A percentile compares a stretch with the other conserved stretches of the same genome.
phyloP scores from a whole-genome alignment of 2,329 filamentous ascomycete genomes.

The Lachnellula subtilissima region DNA sequence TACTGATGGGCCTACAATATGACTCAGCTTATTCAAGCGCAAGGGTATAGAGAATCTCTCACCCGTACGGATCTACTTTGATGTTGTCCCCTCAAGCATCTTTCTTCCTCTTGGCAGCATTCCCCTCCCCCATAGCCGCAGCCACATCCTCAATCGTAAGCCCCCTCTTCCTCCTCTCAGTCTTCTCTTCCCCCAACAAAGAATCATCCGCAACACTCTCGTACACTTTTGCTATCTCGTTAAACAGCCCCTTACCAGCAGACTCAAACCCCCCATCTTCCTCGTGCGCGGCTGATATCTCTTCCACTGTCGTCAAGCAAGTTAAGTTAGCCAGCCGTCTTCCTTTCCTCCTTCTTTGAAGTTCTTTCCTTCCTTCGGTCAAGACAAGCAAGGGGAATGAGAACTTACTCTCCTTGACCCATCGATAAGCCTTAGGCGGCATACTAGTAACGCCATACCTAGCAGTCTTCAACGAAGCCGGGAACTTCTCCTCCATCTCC shows the following conservation, averaged over 20 bases:
- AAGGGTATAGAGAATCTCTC: no score
- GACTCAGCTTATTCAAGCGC: no score
- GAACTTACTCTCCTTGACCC: conserved; percentile 59
- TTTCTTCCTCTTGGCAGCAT: conserved; percentile 41
- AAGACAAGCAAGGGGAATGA: not conserved
- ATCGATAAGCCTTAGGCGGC: conserved; percentile 71
- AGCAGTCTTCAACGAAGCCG: conserved; percentile 41
- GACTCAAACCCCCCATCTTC: conserved; percentile 57
- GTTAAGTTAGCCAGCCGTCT: not conserved
- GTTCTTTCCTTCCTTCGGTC: not conserved
- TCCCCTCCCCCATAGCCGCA: conserved; percentile 41
- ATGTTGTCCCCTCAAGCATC: not conserved
- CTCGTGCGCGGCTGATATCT: conserved; percentile 63
- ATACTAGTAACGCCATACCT: conserved; percentile 55
- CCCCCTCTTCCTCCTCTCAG: conserved; percentile 51
- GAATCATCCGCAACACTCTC: conserved; percentile 56
- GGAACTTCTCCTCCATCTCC: conserved; percentile 49
- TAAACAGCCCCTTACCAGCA: conserved; percentile 45
- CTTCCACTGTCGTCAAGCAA: conserved; percentile 45
- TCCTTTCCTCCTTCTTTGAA: no score
- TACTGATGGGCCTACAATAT: no score
- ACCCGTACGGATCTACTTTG: no score
- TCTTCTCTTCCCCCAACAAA: conserved; percentile 54
- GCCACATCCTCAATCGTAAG: conserved; percentile 55
- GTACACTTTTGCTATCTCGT: conserved; percentile 57